Evolutionary conservation across 2,329 filamentous ascomycete genomes (phyloP).

Genomic region (Arachnopeziza araneosa): DNA sequence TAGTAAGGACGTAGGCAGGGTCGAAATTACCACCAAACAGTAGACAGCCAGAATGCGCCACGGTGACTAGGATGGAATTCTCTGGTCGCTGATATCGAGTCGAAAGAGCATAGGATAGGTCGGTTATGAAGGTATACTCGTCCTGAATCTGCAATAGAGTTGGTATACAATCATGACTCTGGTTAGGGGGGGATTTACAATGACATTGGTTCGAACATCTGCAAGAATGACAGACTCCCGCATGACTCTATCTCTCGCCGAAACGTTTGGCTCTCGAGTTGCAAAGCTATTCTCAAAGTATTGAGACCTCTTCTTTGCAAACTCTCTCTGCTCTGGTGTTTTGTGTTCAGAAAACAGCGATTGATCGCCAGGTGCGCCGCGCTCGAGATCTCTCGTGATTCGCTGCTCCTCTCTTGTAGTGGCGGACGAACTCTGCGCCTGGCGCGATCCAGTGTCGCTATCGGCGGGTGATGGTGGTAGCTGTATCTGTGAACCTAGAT

Average conservation of each 20-base stretch:
- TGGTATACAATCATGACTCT: constrained; percentile 16
- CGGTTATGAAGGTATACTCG: constrained; percentile 67
- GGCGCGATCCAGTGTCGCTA: constrained; percentile 18
- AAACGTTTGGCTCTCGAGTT: constrained; percentile 24
- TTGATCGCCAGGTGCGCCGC: constrained; percentile 27
- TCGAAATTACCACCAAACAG: constrained; percentile 70
- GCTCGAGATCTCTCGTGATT: constrained; percentile 25
- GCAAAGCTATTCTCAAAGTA: constrained; percentile 33
- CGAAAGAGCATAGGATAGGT: constrained; percentile 67
- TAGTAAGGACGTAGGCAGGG: constrained; percentile 71
- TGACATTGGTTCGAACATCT: constrained; percentile 59
- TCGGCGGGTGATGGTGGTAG: constrained; percentile 26
- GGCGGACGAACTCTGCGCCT: constrained; percentile 10
- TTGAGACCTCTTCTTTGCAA: constrained; percentile 27
- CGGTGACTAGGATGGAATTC: constrained; percentile 65
- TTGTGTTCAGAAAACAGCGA: constrained; percentile 23
- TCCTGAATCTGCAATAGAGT: constrained; percentile 57
- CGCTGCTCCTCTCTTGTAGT: constrained; percentile 17
- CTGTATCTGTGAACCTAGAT: constrained; percentile 7
- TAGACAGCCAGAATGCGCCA: constrained; percentile 72
- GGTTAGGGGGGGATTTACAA: constrained; percentile 41
- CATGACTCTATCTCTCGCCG: constrained; percentile 26
- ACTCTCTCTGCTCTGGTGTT: constrained; percentile 23
- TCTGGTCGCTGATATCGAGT: constrained; percentile 70
- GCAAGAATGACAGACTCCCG: constrained; percentile 47